These are phyloP conservation scores for Mucor irregularis DNA, from an alignment of 371 early-diverging fungal species.

Conservation along the genomic window DNA sequence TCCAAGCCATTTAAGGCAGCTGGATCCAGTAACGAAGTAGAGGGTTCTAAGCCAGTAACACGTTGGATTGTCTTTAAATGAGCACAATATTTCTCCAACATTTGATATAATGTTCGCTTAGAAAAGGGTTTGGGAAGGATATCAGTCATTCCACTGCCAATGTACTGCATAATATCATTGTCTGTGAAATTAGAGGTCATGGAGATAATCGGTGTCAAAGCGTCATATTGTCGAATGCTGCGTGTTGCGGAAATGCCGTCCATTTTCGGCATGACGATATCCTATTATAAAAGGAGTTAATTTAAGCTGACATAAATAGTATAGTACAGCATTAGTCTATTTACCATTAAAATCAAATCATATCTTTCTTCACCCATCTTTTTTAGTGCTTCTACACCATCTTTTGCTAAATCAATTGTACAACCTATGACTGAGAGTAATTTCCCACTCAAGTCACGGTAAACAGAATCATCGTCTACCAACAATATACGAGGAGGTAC, in stretches of 20 bases:
- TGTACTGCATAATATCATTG: constrained; percentile 68
- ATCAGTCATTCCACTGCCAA: constrained; percentile 81
- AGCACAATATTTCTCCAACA: constrained; percentile 67
- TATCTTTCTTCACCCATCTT: constrained; percentile 66
- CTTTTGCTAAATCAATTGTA: constrained; percentile 69
- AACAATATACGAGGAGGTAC: constrained; percentile 71
- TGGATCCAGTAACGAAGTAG: not conserved
- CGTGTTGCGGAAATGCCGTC: constrained; percentile 76
- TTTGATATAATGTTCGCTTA: constrained; percentile 48
- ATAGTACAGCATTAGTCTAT: not conserved
- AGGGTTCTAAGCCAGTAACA: constrained; percentile 10
- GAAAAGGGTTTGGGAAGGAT: constrained; percentile 80
- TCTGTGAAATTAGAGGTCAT: constrained; percentile 79
- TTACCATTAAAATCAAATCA: constrained; percentile 80
- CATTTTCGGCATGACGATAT: constrained; percentile 76
- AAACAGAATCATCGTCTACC: constrained; percentile 78
- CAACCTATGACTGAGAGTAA: constrained; percentile 71
- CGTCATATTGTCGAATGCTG: constrained; percentile 75
- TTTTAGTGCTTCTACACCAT: constrained; percentile 73
- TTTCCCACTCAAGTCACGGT: constrained; percentile 64
- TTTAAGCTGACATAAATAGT: not conserved
- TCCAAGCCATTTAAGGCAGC: constrained; percentile 1
- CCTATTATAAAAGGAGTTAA: no score
- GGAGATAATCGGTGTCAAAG: constrained; percentile 73
- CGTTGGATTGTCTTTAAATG: constrained; percentile 45